Evolutionary conservation across 2,329 filamentous ascomycete species (phyloP), one percentile per base, ranked within the genome.

Genomic region (Apiospora aurea): DNA sequence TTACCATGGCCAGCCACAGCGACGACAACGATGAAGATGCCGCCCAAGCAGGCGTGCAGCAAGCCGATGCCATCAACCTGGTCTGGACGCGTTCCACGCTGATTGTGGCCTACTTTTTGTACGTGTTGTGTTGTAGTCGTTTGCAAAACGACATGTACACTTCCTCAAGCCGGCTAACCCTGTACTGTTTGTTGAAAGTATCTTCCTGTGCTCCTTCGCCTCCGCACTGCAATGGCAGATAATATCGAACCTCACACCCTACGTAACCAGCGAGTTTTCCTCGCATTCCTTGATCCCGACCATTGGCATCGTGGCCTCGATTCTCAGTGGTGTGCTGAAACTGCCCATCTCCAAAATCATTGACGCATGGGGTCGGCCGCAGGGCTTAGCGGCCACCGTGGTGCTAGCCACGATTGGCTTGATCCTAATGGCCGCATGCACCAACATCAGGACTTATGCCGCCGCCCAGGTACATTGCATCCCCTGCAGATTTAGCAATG

Each of bases 391-490:
- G 61, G 72, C 89, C 29, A 86, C 87, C 73, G 83, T 87, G 5
- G 72, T 83, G 13, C 80, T 88, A 38, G 84, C 85, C 74, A 82
- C 86, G 14, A 18, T 84, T 72, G 82, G 81, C 26, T 84, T 91
- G 70, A 83, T 90, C 66, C 86, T 92, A 79, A 91, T 91, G 84
- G 91, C 91, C n/a, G 85, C 85, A 0, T 91, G 86, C 78, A 82
- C 85, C 11, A 78, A 78, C 69, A 79, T 80, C n/a, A 74, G 79
- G 66, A 80, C 78, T 26, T 81, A 89, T 77, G 86, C 87, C 57
- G 89, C 88, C 13, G 88, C 72, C 88, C 90, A 70, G 91, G 93
- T 77, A 91, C 90, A 2, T 90, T 90, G 29, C 53, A 4, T 21
- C 34, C 53, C 26, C 21, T 34, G 51, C 49, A 21, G 7, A 38